Percentiles rank a stretch among this genome's conserved stretches.
phyloP scores from a whole-genome alignment of 768 basidiomycete species.

The Rhodotorula sphaerocarpa region DNA sequence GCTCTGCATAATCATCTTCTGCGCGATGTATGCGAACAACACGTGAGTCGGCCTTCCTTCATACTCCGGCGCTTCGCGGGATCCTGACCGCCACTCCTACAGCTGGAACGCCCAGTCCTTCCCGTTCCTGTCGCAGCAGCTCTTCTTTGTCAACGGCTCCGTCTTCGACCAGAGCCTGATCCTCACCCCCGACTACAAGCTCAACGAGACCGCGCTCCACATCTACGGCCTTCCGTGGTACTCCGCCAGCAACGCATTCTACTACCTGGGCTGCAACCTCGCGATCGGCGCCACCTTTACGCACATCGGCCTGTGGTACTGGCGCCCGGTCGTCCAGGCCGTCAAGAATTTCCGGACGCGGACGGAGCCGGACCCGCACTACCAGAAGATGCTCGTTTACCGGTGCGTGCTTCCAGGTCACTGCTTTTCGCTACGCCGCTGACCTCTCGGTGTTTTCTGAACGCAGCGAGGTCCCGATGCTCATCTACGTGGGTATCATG shows the following conservation, averaged over 20 bases:
- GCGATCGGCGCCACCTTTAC: conserved; percentile 40
- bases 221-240: conserved; percentile 25
- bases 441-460: conserved; percentile 7
- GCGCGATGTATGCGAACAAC: conserved; percentile 29
- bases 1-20: conserved; percentile 38
- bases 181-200: conserved; percentile 36
- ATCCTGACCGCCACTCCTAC: too few species aligned
- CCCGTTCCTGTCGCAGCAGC: conserved; percentile 42
- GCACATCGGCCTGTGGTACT: conserved; percentile 33
- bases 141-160: conserved; percentile 38
- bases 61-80: too few species aligned
- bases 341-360: conserved; percentile 29
- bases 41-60: too few species aligned
- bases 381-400: conserved; percentile 9
- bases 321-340: conserved; percentile 22
- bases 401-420: not conserved
- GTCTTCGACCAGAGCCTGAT: conserved; percentile 38
- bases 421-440: not conserved
- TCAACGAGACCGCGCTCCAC: conserved; percentile 36
- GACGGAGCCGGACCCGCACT: conserved; percentile 24
- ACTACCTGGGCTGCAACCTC: conserved; percentile 37
- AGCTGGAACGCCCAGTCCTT: conserved; percentile 41
- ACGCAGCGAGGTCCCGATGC: conserved; percentile 35
- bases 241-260: conserved; percentile 12
- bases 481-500: conserved; percentile 38